Conservation (phyloP, 148 eudicot species). For the Amaranthus cruentus region DNA sequence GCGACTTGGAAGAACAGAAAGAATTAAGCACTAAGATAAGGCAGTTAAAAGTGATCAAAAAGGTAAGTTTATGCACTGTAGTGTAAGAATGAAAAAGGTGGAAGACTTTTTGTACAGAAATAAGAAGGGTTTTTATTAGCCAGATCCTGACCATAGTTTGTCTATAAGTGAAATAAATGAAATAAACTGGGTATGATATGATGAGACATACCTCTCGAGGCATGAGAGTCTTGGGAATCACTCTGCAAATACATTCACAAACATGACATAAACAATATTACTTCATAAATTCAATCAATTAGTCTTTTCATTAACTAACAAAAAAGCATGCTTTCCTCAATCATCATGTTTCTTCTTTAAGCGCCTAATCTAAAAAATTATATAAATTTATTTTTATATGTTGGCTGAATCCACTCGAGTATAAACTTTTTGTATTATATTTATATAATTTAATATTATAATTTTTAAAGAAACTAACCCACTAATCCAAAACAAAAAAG, state of each 20-base stretch:
- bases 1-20: too few species aligned
- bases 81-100: conserved; percentile 28
- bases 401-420: too few species aligned
- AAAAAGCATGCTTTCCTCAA: conserved; percentile 27
- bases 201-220: conserved; percentile 96
- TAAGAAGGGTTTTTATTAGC: too few species aligned
- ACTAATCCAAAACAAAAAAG: neutral
- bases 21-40: too few species aligned
- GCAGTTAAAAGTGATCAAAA: conserved; percentile 5
- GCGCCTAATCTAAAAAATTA: conserved; percentile 3
- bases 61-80: conserved; percentile 23
- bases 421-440: too few species aligned
- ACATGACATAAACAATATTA: conserved; percentile 55
- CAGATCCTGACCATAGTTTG: too few species aligned
- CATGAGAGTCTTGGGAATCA: conserved; percentile 99
- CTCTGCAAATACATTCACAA: conserved; percentile 81
- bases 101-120: conserved; percentile 32
- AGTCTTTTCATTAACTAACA: neutral
- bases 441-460: too few species aligned
- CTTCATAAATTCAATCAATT: neutral
- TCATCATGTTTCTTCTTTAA: conserved; percentile 33
- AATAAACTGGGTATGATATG: too few species aligned
- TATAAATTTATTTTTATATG: neutral
- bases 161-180: too few species aligned
- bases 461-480: neutral